Evolutionary conservation across 1,284 basidiomycete species (phyloP), one percentile per base, ranked within the genome.

Genomic region (Ustilago vetiveriae): DNA sequence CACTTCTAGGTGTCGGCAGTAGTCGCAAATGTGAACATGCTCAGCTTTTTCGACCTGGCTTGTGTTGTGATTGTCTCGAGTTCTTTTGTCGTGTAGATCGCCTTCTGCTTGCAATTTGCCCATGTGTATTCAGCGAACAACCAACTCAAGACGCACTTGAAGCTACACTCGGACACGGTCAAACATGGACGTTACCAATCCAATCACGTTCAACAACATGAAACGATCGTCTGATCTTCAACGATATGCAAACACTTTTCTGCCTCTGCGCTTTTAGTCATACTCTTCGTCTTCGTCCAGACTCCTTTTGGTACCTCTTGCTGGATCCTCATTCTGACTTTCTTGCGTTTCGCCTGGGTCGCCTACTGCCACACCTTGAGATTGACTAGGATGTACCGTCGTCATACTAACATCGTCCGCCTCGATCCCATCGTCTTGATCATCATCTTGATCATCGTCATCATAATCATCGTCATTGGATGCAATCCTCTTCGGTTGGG

Each of bases 201-300:
- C n/a, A n/a, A n/a, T n/a, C n/a, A n/a, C n/a, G n/a, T n/a, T n/a
- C n/a, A n/a, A n/a, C n/a, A n/a, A n/a, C n/a, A n/a, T n/a, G n/a
- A n/a, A n/a, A n/a, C n/a, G n/a, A n/a, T n/a, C n/a, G n/a, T n/a
- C n/a, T n/a, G n/a, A n/a, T n/a, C n/a, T n/a, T n/a, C n/a, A n/a
- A n/a, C n/a, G n/a, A n/a, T n/a, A n/a, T n/a, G n/a, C n/a, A n/a
- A n/a, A n/a, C n/a, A n/a, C n/a, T n/a, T n/a, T n/a, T n/a, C n/a
- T n/a, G n/a, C n/a, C n/a, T n/a, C n/a, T n/a, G n/a, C 9, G 8
- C 8, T 19, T 33, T 54, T 48, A 82, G 40, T 82, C 80, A 40
- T 82, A 82, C 10, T 82, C 79, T 19, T 82, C 75, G 42, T 82
- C 80, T 35, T 82, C 80, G 10, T 82, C 80, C 27, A 82, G 47